Evolutionary conservation across 176 grass and related monocot genomes (phyloP).

Genomic region (Zea luxurians): DNA sequence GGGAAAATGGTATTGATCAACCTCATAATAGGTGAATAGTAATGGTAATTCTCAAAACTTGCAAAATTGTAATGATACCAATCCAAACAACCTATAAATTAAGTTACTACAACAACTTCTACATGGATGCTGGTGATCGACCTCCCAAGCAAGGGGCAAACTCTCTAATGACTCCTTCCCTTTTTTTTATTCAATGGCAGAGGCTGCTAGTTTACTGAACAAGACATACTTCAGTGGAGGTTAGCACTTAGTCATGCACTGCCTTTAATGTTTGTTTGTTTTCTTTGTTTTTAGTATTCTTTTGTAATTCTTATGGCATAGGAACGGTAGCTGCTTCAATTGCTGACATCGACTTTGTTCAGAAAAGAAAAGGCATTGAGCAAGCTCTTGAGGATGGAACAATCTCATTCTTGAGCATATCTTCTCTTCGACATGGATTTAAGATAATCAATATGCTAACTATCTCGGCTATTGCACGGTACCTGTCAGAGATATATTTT

Average conservation of each 20-base stretch:
- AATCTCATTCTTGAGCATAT: constrained; percentile 80
- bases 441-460: constrained; percentile 66
- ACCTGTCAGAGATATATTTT: constrained; percentile 25
- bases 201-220: constrained; percentile 74
- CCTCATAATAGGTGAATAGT: no score
- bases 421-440: constrained; percentile 89
- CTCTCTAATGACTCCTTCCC: constrained; percentile 35
- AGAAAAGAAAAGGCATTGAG: constrained; percentile 76
- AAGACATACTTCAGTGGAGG: constrained; percentile 96
- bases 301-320: constrained; percentile 41
- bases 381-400: constrained; percentile 93
- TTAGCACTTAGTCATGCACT: constrained; percentile 34
- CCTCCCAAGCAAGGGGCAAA: background rate
- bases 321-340: constrained; percentile 89
- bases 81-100: background rate
- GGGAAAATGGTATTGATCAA: no score
- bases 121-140: background rate
- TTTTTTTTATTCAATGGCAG: constrained; percentile 54
- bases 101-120: background rate
- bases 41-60: no score
- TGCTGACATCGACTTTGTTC: constrained; percentile 83
- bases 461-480: constrained; percentile 69
- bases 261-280: constrained; percentile 9
- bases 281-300: constrained; percentile 16
- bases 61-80: no score